Evolutionary conservation across 371 early-diverging fungal genomes (phyloP).

Genomic region (Mortierella sp.): DNA sequence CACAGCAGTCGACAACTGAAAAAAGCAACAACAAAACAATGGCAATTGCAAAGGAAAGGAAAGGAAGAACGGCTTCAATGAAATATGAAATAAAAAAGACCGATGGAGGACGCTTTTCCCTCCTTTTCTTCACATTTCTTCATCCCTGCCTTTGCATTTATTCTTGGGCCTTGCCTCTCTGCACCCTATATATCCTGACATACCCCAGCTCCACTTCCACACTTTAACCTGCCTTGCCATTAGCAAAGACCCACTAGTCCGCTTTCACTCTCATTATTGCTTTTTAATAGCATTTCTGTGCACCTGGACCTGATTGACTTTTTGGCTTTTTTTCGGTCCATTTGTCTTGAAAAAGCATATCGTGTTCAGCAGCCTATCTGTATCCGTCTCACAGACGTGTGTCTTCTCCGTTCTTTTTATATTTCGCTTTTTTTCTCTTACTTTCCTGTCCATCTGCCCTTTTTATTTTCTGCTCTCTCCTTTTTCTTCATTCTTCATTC

Average conservation of each 20-base stretch:
- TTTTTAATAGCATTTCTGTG: neutral
- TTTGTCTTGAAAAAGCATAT: neutral
- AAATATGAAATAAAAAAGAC: neutral
- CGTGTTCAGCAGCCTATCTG: neutral
- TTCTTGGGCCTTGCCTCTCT: neutral
- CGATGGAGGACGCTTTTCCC: neutral
- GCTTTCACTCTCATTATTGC: no score
- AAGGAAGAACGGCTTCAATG: neutral
- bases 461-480: neutral
- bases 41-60: neutral
- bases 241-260: no score
- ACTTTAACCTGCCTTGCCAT: no score
- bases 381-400: neutral
- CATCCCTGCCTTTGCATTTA: neutral
- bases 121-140: neutral
- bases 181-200: no score
- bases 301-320: neutral
- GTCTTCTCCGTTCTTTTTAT: neutral
- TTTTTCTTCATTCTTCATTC: neutral
- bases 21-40: neutral
- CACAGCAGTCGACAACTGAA: neutral
- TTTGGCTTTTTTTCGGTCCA: neutral
- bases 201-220: no score
- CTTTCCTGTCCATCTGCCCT: conserved; percentile 13
- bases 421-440: neutral